Percentiles rank a stretch among this genome's conserved stretches.
Conservation (phyloP, 2,329 filamentous ascomycete species). For the Calonectria fujianensis region DNA sequence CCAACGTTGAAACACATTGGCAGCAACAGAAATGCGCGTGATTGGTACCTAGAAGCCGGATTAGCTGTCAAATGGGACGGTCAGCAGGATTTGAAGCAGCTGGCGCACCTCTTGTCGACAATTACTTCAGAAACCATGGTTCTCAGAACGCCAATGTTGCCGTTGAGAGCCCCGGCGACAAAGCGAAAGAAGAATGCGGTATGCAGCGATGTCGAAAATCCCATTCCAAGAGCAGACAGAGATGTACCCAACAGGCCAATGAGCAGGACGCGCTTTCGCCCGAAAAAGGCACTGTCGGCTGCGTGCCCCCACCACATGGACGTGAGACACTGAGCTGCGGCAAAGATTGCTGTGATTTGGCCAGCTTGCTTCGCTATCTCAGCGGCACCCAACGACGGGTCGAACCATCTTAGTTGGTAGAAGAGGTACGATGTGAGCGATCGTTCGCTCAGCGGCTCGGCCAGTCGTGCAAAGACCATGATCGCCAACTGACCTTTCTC, state of each 20-base stretch:
- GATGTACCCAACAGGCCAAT: slow-evolving; percentile 44
- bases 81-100: not conserved
- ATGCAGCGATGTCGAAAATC: slow-evolving; percentile 36
- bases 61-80: not conserved
- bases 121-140: slow-evolving; percentile 52
- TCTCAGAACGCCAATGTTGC: slow-evolving; percentile 48
- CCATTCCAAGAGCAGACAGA: slow-evolving; percentile 41
- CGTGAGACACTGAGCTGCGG: slow-evolving; percentile 48
- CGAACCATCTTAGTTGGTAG: slow-evolving; percentile 45
- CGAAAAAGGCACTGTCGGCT: slow-evolving; percentile 42
- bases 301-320: slow-evolving; percentile 47
- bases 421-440: slow-evolving; percentile 47
- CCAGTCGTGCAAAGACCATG: slow-evolving; percentile 53
- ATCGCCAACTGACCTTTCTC: slow-evolving; percentile 53
- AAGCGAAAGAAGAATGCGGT: slow-evolving; percentile 47
- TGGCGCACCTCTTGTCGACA: slow-evolving; percentile 43
- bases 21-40: slow-evolving; percentile 48
- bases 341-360: slow-evolving; percentile 46
- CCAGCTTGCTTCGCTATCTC: slow-evolving; percentile 47
- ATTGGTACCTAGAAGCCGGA: slow-evolving; percentile 27
- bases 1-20: slow-evolving; percentile 52
- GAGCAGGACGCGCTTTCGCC: slow-evolving; percentile 47
- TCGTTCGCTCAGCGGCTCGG: slow-evolving; percentile 54
- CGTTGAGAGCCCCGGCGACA: slow-evolving; percentile 47
- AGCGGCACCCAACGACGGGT: slow-evolving; percentile 21